A percentile compares a stretch with the other conserved stretches of the same genome.
These are phyloP conservation scores for Saposhnikovia divaricata DNA, from an alignment of 129 eudicot species.

Conservation along the genomic window DNA sequence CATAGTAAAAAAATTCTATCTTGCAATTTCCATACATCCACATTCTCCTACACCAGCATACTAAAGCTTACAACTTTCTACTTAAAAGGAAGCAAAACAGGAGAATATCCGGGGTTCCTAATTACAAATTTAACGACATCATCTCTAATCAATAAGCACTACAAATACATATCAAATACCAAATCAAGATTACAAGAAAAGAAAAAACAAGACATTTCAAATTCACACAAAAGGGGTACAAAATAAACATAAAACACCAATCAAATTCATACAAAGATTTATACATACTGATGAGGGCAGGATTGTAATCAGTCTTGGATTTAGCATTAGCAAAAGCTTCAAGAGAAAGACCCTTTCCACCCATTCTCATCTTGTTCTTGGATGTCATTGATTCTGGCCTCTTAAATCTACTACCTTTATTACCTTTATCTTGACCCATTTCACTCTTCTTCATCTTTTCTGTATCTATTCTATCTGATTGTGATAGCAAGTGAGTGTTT, in stretches of 20 bases:
- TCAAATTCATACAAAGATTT: background rate
- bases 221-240: background rate
- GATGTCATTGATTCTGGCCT: constrained; percentile 3
- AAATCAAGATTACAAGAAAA: background rate
- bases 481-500: background rate
- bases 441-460: constrained; percentile 2
- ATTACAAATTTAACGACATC: background rate
- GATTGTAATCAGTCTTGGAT: constrained; percentile 4
- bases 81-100: background rate
- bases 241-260: background rate
- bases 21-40: background rate
- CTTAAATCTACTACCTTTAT: constrained; percentile 1
- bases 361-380: constrained; percentile 15
- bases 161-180: background rate
- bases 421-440: background rate
- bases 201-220: background rate
- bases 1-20: background rate
- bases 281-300: constrained; percentile 2
- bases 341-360: constrained; percentile 2
- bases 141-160: background rate
- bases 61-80: background rate
- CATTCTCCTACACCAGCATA: background rate
- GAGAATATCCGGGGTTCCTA: background rate
- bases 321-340: constrained; percentile 13
- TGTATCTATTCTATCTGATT: background rate